Evolutionary conservation across 2,329 filamentous ascomycete genomes (phyloP).

Genomic region (Fusarium multiceps): DNA sequence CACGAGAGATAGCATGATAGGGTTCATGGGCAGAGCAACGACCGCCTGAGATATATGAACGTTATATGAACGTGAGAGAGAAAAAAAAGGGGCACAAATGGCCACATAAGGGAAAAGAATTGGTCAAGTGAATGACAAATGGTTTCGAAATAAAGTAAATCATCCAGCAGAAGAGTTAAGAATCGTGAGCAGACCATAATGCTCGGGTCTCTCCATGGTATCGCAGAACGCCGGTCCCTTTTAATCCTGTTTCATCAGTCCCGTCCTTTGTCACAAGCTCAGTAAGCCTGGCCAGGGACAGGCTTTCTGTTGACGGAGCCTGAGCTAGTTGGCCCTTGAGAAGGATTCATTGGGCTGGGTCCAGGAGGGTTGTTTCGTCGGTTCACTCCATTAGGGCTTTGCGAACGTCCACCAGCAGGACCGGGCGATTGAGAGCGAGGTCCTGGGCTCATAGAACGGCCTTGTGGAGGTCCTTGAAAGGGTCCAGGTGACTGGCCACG

Average conservation of each 20-base stretch:
- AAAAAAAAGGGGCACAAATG: constrained; percentile 33
- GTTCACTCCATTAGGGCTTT: constrained; percentile 56
- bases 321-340: constrained; percentile 52
- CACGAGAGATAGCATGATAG: constrained; percentile 32
- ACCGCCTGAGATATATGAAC: constrained; percentile 40
- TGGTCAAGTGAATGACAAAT: constrained; percentile 43
- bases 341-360: constrained; percentile 61
- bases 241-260: constrained; percentile 41
- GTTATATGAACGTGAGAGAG: constrained; percentile 41
- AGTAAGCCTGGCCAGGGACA: constrained; percentile 65
- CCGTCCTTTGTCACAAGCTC: constrained; percentile 24
- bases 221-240: constrained; percentile 48
- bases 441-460: constrained; percentile 52
- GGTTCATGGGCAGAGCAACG: constrained; percentile 22
- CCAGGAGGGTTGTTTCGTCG: constrained; percentile 58
- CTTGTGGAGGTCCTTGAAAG: constrained; percentile 48
- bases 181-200: constrained; percentile 42
- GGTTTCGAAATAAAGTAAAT: constrained; percentile 38
- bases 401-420: constrained; percentile 45
- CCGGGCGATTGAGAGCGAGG: constrained; percentile 61
- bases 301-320: constrained; percentile 65
- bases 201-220: constrained; percentile 38
- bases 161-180: constrained; percentile 40
- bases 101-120: constrained; percentile 31
- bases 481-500: constrained; percentile 40